A percentile compares a stretch with the other conserved stretches of the same genome.
Conservation (phyloP, 805 yeast genomes). For the Scheffersomyces amazonensis region DNA sequence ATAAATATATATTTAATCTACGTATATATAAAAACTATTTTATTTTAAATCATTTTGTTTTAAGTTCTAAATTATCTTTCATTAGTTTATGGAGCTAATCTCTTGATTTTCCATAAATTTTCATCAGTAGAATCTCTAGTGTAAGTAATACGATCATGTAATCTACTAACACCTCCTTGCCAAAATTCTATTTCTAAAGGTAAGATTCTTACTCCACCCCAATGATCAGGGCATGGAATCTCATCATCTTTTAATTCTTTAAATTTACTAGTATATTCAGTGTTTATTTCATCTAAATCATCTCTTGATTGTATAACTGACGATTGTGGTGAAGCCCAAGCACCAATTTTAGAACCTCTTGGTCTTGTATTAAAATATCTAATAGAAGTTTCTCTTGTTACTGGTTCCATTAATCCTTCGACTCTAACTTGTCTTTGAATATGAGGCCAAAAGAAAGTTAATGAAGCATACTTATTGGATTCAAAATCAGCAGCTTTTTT, state of each 20-base stretch:
- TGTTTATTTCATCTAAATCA: conserved; percentile 56
- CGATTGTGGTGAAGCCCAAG: conserved; percentile 95
- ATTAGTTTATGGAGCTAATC: conserved; percentile 64
- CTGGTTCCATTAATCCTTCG: conserved; percentile 79
- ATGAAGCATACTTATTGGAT: conserved; percentile 74
- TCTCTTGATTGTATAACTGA: conserved; percentile 54
- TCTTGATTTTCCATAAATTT: conserved; percentile 57
- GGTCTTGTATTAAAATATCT: conserved; percentile 86
- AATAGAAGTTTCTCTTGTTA: conserved; percentile 68
- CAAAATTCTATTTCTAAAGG: conserved; percentile 94
- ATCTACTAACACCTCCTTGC: conserved; percentile 91
- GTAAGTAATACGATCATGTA: conserved; percentile 85
- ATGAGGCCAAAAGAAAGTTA: conserved; percentile 90
- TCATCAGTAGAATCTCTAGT: conserved; percentile 48
- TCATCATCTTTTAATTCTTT: conserved; percentile 53
- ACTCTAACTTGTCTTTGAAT: conserved; percentile 90
- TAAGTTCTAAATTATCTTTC: not conserved
- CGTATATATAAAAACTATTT: not conserved
- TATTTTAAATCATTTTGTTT: too few relatives aligned
- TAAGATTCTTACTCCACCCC: conserved; percentile 92
- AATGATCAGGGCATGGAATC: conserved; percentile 86
- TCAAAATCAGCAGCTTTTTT: conserved; percentile 73
- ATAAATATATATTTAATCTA: not conserved
- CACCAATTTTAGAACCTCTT: conserved; percentile 89
- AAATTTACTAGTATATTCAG: conserved; percentile 52